Evolutionary conservation across 345 rosid genomes (phyloP).

Genomic region (Laguncularia racemosa): DNA sequence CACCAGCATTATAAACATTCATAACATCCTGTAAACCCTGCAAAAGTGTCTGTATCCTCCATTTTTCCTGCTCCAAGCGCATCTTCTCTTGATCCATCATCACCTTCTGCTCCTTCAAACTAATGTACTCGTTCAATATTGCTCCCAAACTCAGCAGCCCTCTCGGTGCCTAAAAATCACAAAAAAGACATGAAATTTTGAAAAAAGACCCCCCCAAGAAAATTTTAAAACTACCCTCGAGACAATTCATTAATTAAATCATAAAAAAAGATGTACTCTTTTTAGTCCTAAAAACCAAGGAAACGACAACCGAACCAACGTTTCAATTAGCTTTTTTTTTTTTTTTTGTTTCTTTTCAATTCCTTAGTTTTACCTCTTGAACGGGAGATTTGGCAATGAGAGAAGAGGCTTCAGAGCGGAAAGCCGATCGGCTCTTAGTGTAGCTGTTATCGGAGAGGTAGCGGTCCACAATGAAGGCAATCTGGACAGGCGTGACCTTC

Average conservation of each 20-base stretch:
- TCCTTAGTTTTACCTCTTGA: constrained; percentile 32
- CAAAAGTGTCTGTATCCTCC: constrained; percentile 55
- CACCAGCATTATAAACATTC: constrained; percentile 50
- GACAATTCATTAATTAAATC: neutral
- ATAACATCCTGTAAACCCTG: constrained; percentile 70
- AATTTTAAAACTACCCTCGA: neutral
- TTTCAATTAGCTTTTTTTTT: no score
- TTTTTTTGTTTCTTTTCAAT: no score
- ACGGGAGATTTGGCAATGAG: constrained; percentile 62
- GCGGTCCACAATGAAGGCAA: constrained; percentile 79
- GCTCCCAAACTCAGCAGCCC: constrained; percentile 62
- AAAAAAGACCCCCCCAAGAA: neutral
- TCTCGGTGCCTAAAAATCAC: constrained; percentile 48
- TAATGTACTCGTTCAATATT: constrained; percentile 61
- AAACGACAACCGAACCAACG: neutral
- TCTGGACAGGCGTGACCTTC: constrained; percentile 62
- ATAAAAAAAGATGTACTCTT: no score
- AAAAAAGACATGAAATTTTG: no score
- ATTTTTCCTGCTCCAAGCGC: constrained; percentile 52
- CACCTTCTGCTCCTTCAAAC: constrained; percentile 61
- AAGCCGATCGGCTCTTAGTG: constrained; percentile 43
- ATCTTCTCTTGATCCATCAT: constrained; percentile 52
- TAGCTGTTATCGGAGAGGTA: constrained; percentile 69
- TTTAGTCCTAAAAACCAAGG: neutral
- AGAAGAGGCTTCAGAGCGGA: constrained; percentile 63